Conservation (phyloP, 75 land plant species). For the Pinus taeda region DNA sequence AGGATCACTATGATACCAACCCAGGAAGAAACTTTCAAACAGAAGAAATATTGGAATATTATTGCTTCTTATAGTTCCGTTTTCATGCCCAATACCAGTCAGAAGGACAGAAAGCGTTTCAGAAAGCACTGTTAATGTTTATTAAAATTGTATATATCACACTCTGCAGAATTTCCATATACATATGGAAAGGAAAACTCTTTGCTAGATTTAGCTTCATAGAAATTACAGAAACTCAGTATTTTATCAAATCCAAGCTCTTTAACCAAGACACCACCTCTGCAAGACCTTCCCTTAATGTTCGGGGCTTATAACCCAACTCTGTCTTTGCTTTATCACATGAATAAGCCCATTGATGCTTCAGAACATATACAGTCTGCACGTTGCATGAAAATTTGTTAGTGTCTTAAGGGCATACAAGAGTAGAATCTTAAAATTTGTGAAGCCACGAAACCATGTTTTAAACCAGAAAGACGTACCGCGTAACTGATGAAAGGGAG, state of each 20-base stretch:
- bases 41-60: too few species aligned
- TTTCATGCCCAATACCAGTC: too few species aligned
- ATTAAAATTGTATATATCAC: too few species aligned
- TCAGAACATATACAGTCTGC: conserved; percentile 78
- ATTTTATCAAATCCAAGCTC: conserved; percentile 23
- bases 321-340: conserved; percentile 85
- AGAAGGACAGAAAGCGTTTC: too few species aligned
- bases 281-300: conserved; percentile 70
- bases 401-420: background rate
- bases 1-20: too few species aligned
- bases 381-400: conserved; percentile 5
- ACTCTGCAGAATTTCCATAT: too few species aligned
- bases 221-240: background rate
- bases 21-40: too few species aligned
- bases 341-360: conserved; percentile 86
- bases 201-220: too few species aligned
- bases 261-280: conserved; percentile 76
- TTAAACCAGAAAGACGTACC: conserved; percentile 25
- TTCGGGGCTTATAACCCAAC: conserved; percentile 73
- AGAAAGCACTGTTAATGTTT: too few species aligned
- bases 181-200: too few species aligned
- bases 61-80: too few species aligned
- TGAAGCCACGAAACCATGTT: background rate
- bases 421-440: background rate
- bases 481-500: conserved; percentile 74